A percentile compares a stretch with the other conserved stretches of the same genome.
Evolutionary conservation across 257 asterid species (phyloP).

Genomic region (Gynochthodes officinalis): DNA sequence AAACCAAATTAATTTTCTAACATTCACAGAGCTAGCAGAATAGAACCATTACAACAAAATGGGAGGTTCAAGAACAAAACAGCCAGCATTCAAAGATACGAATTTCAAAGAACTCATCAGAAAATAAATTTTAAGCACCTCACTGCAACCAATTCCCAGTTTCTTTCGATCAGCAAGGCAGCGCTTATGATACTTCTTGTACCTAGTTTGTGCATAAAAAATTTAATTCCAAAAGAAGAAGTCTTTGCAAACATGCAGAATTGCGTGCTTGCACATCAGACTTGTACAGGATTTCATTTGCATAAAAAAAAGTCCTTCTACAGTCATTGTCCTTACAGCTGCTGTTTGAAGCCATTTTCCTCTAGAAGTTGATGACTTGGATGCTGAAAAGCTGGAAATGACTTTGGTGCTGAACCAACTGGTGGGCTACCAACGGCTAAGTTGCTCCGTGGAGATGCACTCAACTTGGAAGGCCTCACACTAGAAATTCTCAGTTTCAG

Average conservation of each 20-base stretch:
- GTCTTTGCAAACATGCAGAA: not conserved
- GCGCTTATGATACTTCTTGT: constrained; percentile 70
- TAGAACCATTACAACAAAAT: not conserved
- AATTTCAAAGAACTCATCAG: not conserved
- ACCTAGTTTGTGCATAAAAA: constrained; percentile 43
- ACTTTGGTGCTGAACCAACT: constrained; percentile 75
- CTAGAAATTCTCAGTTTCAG: constrained; percentile 35
- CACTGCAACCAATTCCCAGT: constrained; percentile 90
- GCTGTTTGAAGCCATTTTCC: constrained; percentile 95
- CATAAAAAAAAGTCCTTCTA: not conserved
- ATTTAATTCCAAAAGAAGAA: constrained; percentile 9
- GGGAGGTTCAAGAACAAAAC: not conserved
- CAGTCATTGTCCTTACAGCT: constrained; percentile 50
- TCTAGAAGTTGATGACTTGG: constrained; percentile 86
- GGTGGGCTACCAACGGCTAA: constrained; percentile 69
- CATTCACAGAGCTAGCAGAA: not conserved
- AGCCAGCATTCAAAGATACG: constrained; percentile 1
- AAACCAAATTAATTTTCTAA: no score
- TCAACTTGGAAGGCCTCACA: constrained; percentile 58
- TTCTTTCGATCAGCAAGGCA: constrained; percentile 80
- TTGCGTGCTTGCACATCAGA: not conserved
- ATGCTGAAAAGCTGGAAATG: constrained; percentile 85
- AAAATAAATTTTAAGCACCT: constrained; percentile 41
- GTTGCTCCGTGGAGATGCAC: constrained; percentile 71
- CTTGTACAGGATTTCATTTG: not conserved